These are phyloP conservation scores for Penicillium roqueforti DNA, from an alignment of 495 filamentous ascomycete genomes.

Conservation along the genomic window DNA sequence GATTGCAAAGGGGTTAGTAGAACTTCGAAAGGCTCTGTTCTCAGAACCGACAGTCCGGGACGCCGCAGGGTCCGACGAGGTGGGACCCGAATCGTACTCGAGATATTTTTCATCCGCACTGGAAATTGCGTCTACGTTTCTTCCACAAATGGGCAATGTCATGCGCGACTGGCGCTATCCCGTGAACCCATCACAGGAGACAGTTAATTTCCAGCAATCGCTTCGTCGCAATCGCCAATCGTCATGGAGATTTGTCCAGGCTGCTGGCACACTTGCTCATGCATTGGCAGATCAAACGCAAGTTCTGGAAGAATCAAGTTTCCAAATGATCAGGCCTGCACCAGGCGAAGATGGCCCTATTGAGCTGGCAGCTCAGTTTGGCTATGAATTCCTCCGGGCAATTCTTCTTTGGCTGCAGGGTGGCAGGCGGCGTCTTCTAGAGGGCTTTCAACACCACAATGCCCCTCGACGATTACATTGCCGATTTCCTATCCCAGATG, in stretches of 20 bases:
- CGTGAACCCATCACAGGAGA: constrained; percentile 49
- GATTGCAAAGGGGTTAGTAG: constrained; percentile 54
- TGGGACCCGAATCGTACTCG: constrained; percentile 32
- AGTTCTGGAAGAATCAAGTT: constrained; percentile 23
- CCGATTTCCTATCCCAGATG: constrained; percentile 50
- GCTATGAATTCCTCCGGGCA: constrained; percentile 64
- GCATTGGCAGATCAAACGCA: constrained; percentile 46
- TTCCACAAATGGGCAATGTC: constrained; percentile 54
- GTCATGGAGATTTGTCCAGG: constrained; percentile 63
- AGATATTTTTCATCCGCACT: constrained; percentile 46
- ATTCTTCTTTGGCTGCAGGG: constrained; percentile 60
- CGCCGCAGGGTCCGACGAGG: constrained; percentile 16
- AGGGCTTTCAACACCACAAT: constrained; percentile 50
- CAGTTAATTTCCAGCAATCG: constrained; percentile 52
- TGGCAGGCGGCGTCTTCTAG: constrained; percentile 48
- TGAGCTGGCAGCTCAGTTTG: constrained; percentile 44
- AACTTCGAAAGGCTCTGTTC: constrained; percentile 57
- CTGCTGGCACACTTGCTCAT: constrained; percentile 56
- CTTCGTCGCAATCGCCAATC: constrained; percentile 55
- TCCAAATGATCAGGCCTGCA: constrained; percentile 43
- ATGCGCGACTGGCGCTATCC: constrained; percentile 58
- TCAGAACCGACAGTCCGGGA: constrained; percentile 36
- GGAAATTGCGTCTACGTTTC: constrained; percentile 43
- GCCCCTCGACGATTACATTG: constrained; percentile 30
- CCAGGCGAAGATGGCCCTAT: constrained; percentile 45